phyloP scores from a whole-genome alignment of 208 protist genomes.

The Phytomonas sp. region DNA sequence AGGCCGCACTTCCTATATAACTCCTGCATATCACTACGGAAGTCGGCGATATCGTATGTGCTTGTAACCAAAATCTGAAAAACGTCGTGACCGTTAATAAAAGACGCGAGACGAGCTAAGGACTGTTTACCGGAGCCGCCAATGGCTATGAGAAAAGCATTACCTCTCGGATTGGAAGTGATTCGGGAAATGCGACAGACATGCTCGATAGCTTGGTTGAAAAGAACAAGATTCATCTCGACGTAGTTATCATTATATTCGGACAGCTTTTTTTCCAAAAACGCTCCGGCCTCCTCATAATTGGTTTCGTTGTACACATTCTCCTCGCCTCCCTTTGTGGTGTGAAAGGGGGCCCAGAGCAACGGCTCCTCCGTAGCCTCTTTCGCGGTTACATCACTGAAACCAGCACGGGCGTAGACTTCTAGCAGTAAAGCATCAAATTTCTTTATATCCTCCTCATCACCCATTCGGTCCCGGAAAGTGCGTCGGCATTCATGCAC shows the following conservation, averaged over 20 bases:
- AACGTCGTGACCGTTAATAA: conserved; percentile 95
- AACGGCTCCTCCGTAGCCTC: conserved; percentile 87
- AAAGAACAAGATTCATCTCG: conserved; percentile 96
- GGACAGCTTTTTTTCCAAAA: conserved; percentile 86
- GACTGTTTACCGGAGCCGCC: conserved; percentile 93
- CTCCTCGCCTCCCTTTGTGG: conserved; percentile 78
- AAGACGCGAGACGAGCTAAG: conserved; percentile 92
- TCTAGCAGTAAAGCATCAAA: conserved; percentile 89
- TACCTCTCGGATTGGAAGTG: conserved; percentile 92
- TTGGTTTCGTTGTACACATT: conserved; percentile 87
- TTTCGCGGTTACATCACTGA: conserved; percentile 75
- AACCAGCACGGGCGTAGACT: conserved; percentile 69
- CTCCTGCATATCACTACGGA: conserved; percentile 93
- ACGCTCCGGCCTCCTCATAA: conserved; percentile 65
- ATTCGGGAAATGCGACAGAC: conserved; percentile 95
- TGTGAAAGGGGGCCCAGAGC: conserved; percentile 92
- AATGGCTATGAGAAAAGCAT: conserved; percentile 94
- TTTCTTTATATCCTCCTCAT: conserved; percentile 81
- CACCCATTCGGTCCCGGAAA: conserved; percentile 94
- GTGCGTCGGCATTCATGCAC: conserved; percentile 95
- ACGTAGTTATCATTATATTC: conserved; percentile 96
- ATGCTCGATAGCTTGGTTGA: conserved; percentile 97
- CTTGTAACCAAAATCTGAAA: conserved; percentile 97
- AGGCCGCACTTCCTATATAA: conserved; percentile 95
- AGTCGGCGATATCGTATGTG: conserved; percentile 94